Conservation (phyloP, 2,329 filamentous ascomycete genomes). For the Alternaria triticina region DNA sequence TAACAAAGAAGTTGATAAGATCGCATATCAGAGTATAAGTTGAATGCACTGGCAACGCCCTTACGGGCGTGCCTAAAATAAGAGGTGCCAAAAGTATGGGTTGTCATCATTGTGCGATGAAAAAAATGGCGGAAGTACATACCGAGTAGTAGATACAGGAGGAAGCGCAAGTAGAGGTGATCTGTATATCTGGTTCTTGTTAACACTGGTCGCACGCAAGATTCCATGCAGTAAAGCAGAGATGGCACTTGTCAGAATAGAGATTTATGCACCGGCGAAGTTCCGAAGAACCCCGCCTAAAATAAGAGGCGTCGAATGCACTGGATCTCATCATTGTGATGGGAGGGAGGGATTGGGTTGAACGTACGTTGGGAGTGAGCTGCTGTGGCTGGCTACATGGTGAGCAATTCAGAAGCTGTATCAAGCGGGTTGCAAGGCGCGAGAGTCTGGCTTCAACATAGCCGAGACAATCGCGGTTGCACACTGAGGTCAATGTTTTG, state of each 20-base stretch:
- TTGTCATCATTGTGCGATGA: slow-evolving; percentile 26
- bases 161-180: background rate
- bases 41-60: slow-evolving; percentile 43
- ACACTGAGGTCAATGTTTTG: background rate
- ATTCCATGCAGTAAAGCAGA: background rate
- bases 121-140: background rate
- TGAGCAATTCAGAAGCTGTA: too few species aligned
- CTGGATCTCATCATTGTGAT: background rate
- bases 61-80: slow-evolving; percentile 51
- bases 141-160: background rate
- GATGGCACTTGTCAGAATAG: background rate
- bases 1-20: slow-evolving; percentile 2
- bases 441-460: background rate
- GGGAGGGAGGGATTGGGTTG: background rate
- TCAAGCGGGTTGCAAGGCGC: too few species aligned
- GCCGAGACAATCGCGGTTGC: background rate
- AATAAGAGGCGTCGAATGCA: background rate
- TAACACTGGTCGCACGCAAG: background rate
- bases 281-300: background rate
- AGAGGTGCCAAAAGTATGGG: slow-evolving; percentile 82
- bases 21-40: slow-evolving; percentile 44
- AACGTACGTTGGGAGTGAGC: background rate
- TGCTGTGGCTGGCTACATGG: background rate
- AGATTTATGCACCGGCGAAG: background rate
- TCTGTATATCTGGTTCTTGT: background rate